phyloP scores from a whole-genome alignment of 1,284 basidiomycete genomes.

The Pterulicium gracile region DNA sequence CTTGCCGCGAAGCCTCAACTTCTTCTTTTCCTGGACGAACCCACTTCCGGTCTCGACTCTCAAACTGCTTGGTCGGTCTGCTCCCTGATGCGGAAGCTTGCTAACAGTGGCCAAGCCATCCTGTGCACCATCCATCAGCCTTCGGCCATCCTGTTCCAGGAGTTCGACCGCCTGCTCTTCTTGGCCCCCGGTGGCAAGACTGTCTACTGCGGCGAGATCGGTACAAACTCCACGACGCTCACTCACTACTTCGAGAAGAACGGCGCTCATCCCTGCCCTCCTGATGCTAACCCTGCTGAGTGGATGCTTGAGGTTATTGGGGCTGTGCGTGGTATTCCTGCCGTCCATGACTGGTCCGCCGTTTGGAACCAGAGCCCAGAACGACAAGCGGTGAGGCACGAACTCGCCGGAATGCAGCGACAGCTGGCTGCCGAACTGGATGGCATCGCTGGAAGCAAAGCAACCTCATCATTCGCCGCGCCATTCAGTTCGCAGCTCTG shows the following conservation, averaged over 20 bases:
- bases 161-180: constrained; percentile 41
- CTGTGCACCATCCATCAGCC: constrained; percentile 56
- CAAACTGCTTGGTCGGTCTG: constrained; percentile 50
- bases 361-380: constrained; percentile 22
- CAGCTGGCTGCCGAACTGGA: constrained; percentile 9
- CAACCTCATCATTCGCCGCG: constrained; percentile 28
- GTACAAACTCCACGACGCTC: constrained; percentile 29
- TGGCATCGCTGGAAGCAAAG: constrained; percentile 6
- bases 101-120: constrained; percentile 53
- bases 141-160: constrained; percentile 37
- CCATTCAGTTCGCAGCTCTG: constrained; percentile 29
- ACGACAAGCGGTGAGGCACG: constrained; percentile 14
- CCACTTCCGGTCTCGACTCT: constrained; percentile 57
- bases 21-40: constrained; percentile 54
- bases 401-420: constrained; percentile 17
- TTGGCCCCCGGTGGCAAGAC: constrained; percentile 39
- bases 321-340: constrained; percentile 17
- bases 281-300: constrained; percentile 16
- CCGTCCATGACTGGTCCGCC: constrained; percentile 20
- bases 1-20: constrained; percentile 28
- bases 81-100: constrained; percentile 30
- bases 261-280: constrained; percentile 22
- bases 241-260: constrained; percentile 42
- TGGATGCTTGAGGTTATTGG: constrained; percentile 18
- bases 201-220: constrained; percentile 48